phyloP scores from a whole-genome alignment of 2,329 filamentous ascomycete species.

The Ascocoryne sarcoides region DNA sequence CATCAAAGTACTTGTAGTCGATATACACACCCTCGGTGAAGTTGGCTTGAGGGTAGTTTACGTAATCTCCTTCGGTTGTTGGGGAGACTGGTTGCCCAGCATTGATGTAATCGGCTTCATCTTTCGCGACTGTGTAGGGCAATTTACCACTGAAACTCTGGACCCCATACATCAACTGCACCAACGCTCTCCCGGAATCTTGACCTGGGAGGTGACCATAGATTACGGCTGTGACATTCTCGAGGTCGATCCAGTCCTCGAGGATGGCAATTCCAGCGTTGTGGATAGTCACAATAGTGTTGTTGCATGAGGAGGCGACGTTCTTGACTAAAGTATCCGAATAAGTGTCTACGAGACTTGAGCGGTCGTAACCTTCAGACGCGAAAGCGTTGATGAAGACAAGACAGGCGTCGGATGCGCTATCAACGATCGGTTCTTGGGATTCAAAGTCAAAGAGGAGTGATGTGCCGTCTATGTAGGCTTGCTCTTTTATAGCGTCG shows the following conservation, averaged over 20 bases:
- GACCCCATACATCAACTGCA: slow-evolving; percentile 51
- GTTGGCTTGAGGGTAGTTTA: slow-evolving; percentile 30
- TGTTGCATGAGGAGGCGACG: slow-evolving; percentile 44
- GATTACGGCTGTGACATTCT: slow-evolving; percentile 54
- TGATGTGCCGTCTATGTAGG: slow-evolving; percentile 45
- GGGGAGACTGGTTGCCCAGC: slow-evolving; percentile 36
- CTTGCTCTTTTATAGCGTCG: slow-evolving; percentile 43
- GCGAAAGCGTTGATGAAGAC: slow-evolving; percentile 61
- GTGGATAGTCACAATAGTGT: slow-evolving; percentile 56
- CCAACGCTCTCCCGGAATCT: slow-evolving; percentile 51
- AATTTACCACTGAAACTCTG: slow-evolving; percentile 44
- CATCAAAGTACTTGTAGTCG: slow-evolving; percentile 44
- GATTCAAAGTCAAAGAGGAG: slow-evolving; percentile 51
- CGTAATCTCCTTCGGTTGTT: slow-evolving; percentile 25
- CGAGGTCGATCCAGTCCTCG: slow-evolving; percentile 48
- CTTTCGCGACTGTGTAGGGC: slow-evolving; percentile 58
- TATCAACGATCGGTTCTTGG: slow-evolving; percentile 38
- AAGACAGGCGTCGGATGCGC: slow-evolving; percentile 52
- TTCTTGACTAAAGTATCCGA: slow-evolving; percentile 44
- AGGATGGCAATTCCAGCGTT: slow-evolving; percentile 52
- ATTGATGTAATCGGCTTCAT: slow-evolving; percentile 43
- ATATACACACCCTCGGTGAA: slow-evolving; percentile 42
- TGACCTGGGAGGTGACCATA: slow-evolving; percentile 53
- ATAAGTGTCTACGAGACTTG: slow-evolving; percentile 52
- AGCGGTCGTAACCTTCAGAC: slow-evolving; percentile 61